A percentile compares a stretch with the other conserved stretches of the same genome.
Conservation (phyloP, 2,329 filamentous ascomycete genomes). For the Paraphoma sp. region DNA sequence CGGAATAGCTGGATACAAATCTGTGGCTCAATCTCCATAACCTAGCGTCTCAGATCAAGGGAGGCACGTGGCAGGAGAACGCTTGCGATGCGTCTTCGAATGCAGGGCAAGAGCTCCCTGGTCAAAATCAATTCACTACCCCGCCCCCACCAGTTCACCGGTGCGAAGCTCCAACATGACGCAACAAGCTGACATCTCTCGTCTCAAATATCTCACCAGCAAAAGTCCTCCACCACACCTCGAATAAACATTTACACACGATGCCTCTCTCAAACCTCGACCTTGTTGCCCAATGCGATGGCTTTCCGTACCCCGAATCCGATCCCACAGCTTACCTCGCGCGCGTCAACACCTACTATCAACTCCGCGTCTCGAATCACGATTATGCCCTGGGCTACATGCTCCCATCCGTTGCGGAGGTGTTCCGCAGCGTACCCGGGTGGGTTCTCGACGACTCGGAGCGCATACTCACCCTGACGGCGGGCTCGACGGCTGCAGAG, state of each 20-base stretch:
- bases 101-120: neutral
- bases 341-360: constrained; percentile 63
- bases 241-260: neutral
- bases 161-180: constrained; percentile 12
- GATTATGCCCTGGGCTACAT: constrained; percentile 68
- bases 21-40: too few species aligned
- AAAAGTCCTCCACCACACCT: neutral
- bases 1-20: too few species aligned
- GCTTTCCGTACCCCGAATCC: constrained; percentile 77
- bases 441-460: constrained; percentile 66
- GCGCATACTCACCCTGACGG: constrained; percentile 70
- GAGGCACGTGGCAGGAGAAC: too few species aligned
- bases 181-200: constrained; percentile 5
- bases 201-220: neutral
- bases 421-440: constrained; percentile 62
- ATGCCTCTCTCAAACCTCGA: constrained; percentile 59
- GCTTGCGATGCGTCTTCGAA: neutral
- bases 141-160: constrained; percentile 32
- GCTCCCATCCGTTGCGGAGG: constrained; percentile 65
- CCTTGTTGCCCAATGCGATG: constrained; percentile 66
- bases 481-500: constrained; percentile 64
- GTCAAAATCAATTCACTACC: constrained; percentile 10
- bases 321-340: constrained; percentile 63
- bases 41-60: neutral
- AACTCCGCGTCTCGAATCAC: constrained; percentile 71